A percentile compares a stretch with the other conserved stretches of the same genome.
phyloP scores from a whole-genome alignment of 2,329 filamentous ascomycete genomes.

The Orbilia brochopaga region DNA sequence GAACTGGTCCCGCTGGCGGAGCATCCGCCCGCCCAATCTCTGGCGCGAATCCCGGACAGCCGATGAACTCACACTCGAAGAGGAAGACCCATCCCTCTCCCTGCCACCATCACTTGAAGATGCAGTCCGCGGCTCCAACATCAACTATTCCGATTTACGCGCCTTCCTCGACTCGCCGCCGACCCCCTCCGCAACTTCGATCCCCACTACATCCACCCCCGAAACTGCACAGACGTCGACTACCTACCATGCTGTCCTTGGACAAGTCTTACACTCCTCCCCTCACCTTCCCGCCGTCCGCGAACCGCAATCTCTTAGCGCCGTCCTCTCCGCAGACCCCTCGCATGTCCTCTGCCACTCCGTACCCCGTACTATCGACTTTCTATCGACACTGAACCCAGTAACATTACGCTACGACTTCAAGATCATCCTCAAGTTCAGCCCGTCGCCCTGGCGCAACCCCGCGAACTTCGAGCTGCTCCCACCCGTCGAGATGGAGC shows the following conservation, averaged over 20 bases:
- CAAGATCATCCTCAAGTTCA: conserved; percentile 51
- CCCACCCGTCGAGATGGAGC: conserved; percentile 53
- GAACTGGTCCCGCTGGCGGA: conserved; percentile 54
- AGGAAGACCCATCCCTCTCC: conserved; percentile 10
- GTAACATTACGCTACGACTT: conserved; percentile 47
- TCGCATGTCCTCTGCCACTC: conserved; percentile 50
- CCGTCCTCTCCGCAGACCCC: conserved; percentile 7
- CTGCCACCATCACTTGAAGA: conserved; percentile 16
- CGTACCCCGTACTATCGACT: conserved; percentile 44
- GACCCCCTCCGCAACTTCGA: background rate
- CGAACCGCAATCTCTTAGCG: conserved; percentile 24
- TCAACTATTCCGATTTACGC: conserved; percentile 26
- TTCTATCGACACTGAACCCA: conserved; percentile 36
- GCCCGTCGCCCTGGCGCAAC: conserved; percentile 53
- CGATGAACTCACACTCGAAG: background rate
- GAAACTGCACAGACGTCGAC: conserved; percentile 26
- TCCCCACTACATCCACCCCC: conserved; percentile 6
- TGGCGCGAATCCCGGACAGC: background rate
- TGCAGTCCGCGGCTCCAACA: conserved; percentile 22
- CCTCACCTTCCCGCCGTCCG: conserved; percentile 40
- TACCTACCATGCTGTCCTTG: conserved; percentile 36
- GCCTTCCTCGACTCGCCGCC: conserved; percentile 27
- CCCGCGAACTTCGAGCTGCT: conserved; percentile 52
- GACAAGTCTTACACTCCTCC: conserved; percentile 49
- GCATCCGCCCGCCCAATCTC: conserved; percentile 30